Evolutionary conservation across 2,329 filamentous ascomycete species (phyloP), one percentile per base, ranked within the genome.

Genomic region (Nothopassalora personata): DNA sequence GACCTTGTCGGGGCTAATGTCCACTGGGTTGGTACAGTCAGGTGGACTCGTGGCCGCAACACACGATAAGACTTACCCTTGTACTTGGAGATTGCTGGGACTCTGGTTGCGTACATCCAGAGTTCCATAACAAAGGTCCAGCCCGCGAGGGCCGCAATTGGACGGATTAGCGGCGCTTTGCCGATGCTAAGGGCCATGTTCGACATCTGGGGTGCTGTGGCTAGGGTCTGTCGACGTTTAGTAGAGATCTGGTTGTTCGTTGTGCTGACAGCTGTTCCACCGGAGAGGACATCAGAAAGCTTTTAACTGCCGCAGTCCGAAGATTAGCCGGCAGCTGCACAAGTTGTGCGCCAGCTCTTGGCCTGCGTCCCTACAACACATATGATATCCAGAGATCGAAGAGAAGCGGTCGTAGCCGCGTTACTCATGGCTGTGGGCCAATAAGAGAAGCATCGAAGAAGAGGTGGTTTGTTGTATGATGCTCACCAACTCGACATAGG

Each of bases 81-180:
- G 64, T 72, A 67, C 46, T 70, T 68, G 10, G 52, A 47, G 23
- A 74, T 65, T 18, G 70, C 72, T n/a, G 75, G 75, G 51, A 78
- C 65, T 10, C 74, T 71, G 1, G 62, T 69, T 2, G 71, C 65
- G 65, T 76, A 77, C 73, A 78, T 74, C 75, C 74, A 77, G 50
- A 59, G 64, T 66, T 78, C 75, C 66, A 77, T 73, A 7, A 71
- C 64, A 64, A 78, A 71, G 36, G 75, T 76, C 76, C 76, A 78
- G 56, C 64, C 65, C 52, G 70, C 72, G 45, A 76, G 72, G 60
- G 68, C 71, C 46, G 74, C 62, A 58, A 67, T 59, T 18, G 65
- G 64, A 18, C 60, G 53, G 27, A 67, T 55, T 4, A 67, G 58
- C 11, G 65, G 65, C 31, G 55, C 49, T 28, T 49, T 45, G n/a